Conservation (phyloP, 2,329 filamentous ascomycete genomes). For the Zalaria obscura region DNA sequence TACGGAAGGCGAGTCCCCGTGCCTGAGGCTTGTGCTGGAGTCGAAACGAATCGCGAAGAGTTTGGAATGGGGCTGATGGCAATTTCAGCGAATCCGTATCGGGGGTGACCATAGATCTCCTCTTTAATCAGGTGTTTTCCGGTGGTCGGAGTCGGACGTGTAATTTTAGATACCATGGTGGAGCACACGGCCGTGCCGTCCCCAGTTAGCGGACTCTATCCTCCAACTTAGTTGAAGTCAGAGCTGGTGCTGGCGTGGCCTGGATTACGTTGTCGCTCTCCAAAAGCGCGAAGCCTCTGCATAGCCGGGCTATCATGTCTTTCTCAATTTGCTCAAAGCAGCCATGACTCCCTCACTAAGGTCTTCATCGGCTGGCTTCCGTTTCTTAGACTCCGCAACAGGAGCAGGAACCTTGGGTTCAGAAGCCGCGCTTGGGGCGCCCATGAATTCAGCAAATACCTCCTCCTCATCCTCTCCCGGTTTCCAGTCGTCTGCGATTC, state of each 20-base stretch:
- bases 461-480: conserved; percentile 31
- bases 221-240: too few species aligned
- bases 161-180: too few species aligned
- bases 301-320: conserved; percentile 8
- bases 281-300: conserved; percentile 4
- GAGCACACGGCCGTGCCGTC: too few species aligned
- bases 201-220: too few species aligned
- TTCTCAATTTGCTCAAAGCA: conserved; percentile 41
- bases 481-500: conserved; percentile 16
- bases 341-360: conserved; percentile 45
- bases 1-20: conserved; percentile 14
- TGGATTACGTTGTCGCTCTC: background rate
- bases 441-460: conserved; percentile 16
- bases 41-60: conserved; percentile 16
- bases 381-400: conserved; percentile 12
- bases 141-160: too few species aligned
- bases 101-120: too few species aligned
- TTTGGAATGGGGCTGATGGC: conserved; percentile 5
- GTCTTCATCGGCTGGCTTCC: conserved; percentile 26
- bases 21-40: conserved; percentile 16
- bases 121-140: too few species aligned
- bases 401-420: conserved; percentile 4
- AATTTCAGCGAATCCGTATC: conserved; percentile 5
- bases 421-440: conserved; percentile 8
- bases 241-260: conserved; percentile 5